Percentiles rank a stretch among this genome's conserved stretches.
Evolutionary conservation across 805 yeast species (phyloP).

Genomic region (Candida boidinii): DNA sequence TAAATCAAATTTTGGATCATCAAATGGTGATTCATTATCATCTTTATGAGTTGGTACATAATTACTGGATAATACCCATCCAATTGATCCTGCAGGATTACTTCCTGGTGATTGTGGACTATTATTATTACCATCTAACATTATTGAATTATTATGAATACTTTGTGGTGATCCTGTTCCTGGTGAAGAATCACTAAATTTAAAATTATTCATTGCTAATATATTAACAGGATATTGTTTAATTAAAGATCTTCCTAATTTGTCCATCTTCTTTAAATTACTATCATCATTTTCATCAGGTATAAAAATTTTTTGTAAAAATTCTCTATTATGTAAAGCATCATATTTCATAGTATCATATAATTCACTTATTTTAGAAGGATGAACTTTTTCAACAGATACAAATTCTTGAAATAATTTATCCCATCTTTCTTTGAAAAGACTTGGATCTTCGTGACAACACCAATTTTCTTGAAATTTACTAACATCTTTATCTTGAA

Average conservation of each 20-base stretch:
- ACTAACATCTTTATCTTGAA: conserved; percentile 54
- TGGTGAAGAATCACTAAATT: conserved; percentile 36
- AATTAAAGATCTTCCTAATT: conserved; percentile 42
- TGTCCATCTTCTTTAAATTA: too few relatives aligned
- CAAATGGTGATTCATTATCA: conserved; percentile 44
- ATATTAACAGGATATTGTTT: conserved; percentile 68
- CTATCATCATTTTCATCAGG: conserved; percentile 41
- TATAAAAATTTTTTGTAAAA: conserved; percentile 73
- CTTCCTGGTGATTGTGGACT: conserved; percentile 3
- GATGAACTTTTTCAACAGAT: conserved; percentile 92
- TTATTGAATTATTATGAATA: conserved; percentile 10
- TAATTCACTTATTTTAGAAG: conserved; percentile 90
- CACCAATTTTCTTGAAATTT: conserved; percentile 83
- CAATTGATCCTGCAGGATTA: conserved; percentile 51
- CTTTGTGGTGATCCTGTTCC: conserved; percentile 15
- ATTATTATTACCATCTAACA: conserved; percentile 8
- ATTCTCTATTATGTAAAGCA: conserved; percentile 89
- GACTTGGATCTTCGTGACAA: conserved; percentile 86
- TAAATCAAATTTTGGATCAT: conserved; percentile 68
- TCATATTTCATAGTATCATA: conserved; percentile 99
- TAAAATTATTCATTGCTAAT: conserved; percentile 69
- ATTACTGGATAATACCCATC: conserved; percentile 65
- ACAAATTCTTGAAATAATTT: conserved; percentile 88
- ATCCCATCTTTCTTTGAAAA: conserved; percentile 96
- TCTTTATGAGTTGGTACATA: too few relatives aligned